Evolutionary conservation across 257 asterid species (phyloP).

Genomic region (Nicotiana noctiflora): DNA sequence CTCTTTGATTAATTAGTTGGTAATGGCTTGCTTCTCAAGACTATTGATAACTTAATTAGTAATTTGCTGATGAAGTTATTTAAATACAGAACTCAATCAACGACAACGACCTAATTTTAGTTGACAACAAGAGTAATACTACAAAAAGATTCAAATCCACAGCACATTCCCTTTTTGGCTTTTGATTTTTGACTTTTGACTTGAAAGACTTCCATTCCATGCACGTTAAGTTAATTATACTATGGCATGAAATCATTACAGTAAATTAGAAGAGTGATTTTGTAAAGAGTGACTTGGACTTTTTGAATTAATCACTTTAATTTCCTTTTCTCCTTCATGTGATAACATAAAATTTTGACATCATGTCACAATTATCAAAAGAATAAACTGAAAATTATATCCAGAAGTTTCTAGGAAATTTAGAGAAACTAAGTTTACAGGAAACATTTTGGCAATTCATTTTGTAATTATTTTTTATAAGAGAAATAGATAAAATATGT

Average conservation of each 20-base stretch:
- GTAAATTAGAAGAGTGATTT: neutral
- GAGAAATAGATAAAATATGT: too few relatives aligned
- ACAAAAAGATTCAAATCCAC: neutral
- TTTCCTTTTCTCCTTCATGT: too few relatives aligned
- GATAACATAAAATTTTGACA: too few relatives aligned
- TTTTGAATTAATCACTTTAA: too few relatives aligned
- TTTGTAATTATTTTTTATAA: too few relatives aligned
- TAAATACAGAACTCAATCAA: neutral
- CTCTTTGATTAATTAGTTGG: neutral
- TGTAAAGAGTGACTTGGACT: too few relatives aligned
- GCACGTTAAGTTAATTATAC: neutral
- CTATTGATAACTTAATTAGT: neutral
- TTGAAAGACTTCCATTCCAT: neutral
- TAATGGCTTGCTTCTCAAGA: neutral
- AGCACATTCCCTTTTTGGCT: neutral
- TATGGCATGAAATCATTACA: neutral
- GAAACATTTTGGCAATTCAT: too few relatives aligned
- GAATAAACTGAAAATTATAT: too few relatives aligned
- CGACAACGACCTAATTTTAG: neutral
- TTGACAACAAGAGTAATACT: neutral
- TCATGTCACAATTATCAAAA: too few relatives aligned
- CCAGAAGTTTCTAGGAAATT: too few relatives aligned
- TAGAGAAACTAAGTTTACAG: too few relatives aligned
- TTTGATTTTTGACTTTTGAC: neutral
- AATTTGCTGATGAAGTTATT: neutral